A percentile compares a stretch with the other conserved stretches of the same genome.
Conservation (phyloP, 495 filamentous ascomycete species). For the Sporormia fimetaria region DNA sequence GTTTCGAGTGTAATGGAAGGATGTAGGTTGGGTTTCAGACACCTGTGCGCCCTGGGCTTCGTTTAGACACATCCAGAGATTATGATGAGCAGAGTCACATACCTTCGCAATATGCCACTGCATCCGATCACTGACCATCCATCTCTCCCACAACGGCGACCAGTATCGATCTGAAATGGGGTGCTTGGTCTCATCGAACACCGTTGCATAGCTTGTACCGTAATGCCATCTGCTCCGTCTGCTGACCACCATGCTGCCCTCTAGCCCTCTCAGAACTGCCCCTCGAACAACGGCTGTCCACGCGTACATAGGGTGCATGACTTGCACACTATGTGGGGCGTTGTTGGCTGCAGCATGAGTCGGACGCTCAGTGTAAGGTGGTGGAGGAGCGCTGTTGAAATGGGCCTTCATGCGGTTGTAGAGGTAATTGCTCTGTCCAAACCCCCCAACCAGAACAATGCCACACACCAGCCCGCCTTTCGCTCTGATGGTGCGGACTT, state of each 20-base stretch:
- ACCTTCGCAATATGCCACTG: constrained; percentile 71
- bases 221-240: constrained; percentile 60
- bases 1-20: constrained; percentile 70
- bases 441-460: constrained; percentile 61
- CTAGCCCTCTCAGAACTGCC: constrained; percentile 55
- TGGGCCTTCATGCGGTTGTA: constrained; percentile 48
- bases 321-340: constrained; percentile 35
- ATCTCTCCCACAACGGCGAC: constrained; percentile 64
- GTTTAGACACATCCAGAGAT: not conserved
- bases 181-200: constrained; percentile 60
- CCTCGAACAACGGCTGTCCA: constrained; percentile 67
- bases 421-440: constrained; percentile 58
- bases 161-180: constrained; percentile 57
- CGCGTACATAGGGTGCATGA: constrained; percentile 58
- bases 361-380: constrained; percentile 54
- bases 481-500: constrained; percentile 39
- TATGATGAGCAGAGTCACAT: constrained; percentile 12
- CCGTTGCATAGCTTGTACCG: constrained; percentile 66
- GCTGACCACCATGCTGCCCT: constrained; percentile 59
- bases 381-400: constrained; percentile 52
- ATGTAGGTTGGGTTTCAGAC: constrained; percentile 53
- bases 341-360: constrained; percentile 40
- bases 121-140: constrained; percentile 72
- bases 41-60: constrained; percentile 49
- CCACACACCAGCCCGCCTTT: constrained; percentile 54